Conservation (phyloP, 352 stramenopile genomes). For the Phytophthora capsici region DNA sequence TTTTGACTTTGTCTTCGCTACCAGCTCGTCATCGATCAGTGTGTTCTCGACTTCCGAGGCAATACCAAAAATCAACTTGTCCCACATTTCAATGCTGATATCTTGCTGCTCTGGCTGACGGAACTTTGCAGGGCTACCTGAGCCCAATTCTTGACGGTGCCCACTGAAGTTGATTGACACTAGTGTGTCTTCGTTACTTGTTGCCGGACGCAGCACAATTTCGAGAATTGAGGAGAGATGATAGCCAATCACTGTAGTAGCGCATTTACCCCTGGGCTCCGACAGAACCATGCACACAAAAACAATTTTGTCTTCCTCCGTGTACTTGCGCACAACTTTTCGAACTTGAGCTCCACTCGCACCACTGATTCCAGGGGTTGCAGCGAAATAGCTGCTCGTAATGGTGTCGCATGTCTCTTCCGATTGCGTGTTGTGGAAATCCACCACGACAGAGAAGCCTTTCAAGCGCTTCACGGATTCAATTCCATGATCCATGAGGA, state of each 20-base stretch:
- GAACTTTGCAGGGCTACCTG: neutral
- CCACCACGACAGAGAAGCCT: neutral
- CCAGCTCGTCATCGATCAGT: conserved; percentile 18
- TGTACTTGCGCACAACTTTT: conserved; percentile 18
- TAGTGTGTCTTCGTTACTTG: neutral
- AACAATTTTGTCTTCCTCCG: conserved; percentile 8
- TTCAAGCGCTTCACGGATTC: neutral
- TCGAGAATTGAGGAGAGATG: conserved; percentile 4
- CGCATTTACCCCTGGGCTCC: neutral
- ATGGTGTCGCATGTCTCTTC: conserved; percentile 9
- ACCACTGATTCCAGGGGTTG: neutral
- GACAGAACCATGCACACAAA: conserved; percentile 13
- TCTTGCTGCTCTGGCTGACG: conserved; percentile 5
- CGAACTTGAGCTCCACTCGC: conserved; percentile 9
- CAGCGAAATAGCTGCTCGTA: conserved; percentile 6
- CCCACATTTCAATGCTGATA: conserved; percentile 2
- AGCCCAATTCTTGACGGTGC: neutral
- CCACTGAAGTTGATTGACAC: conserved; percentile 8
- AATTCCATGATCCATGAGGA: conserved; percentile 4
- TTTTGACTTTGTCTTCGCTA: too few relatives aligned
- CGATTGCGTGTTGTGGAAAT: neutral
- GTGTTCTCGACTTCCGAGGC: conserved; percentile 19
- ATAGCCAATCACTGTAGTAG: neutral
- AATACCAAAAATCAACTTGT: conserved; percentile 1
- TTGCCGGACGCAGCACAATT: conserved; percentile 4